Evolutionary conservation across 2,329 filamentous ascomycete species (phyloP), one percentile per base, ranked within the genome.

Genomic region (Dactylellina sp.): DNA sequence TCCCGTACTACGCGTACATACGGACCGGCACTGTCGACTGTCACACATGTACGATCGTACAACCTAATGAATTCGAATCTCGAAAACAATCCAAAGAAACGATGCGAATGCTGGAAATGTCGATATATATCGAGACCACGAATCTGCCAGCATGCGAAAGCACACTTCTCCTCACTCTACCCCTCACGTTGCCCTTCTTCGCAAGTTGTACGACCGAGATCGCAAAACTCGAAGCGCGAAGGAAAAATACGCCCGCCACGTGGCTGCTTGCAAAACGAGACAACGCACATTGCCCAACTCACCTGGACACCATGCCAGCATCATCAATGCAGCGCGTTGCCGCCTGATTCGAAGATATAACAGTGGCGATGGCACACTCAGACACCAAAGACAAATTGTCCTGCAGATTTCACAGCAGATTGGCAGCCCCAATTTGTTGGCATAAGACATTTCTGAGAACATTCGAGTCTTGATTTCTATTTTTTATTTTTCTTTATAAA

Each of bases 201-300:
- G n/a, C n/a, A n/a, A n/a, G n/a, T n/a, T n/a, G n/a, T n/a, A n/a
- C n/a, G n/a, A n/a, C n/a, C 39, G 39, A n/a, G 14, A 14, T n/a
- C 12, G 39, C 39, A 42, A 42, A 18, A 14, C 12, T 37, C 14
- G 35, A 7, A n/a, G n/a, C n/a, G n/a, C n/a, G n/a, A n/a, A n/a
- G n/a, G n/a, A n/a, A 32, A 9, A 32, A 32, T 32, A 4, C 24
- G 46, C 55, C 46, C 63, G 63, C 44, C 63, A 68, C 63, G 63
- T 68, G 63, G 37, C 63, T 60, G 35, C 53, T 35, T 60, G 25
- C 46, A 68, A 53, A 66, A 40, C 63, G 63, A 66, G 63, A 68
- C 63, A 68, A 68, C 63, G 46, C 63, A 68, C 46, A 46, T 60
- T 47, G 62, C 62, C 62, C 62, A 65, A 57, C 62, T 65, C 62